Conservation (phyloP, 192 early-diverging fungal genomes). For the Coemansia sp. region DNA sequence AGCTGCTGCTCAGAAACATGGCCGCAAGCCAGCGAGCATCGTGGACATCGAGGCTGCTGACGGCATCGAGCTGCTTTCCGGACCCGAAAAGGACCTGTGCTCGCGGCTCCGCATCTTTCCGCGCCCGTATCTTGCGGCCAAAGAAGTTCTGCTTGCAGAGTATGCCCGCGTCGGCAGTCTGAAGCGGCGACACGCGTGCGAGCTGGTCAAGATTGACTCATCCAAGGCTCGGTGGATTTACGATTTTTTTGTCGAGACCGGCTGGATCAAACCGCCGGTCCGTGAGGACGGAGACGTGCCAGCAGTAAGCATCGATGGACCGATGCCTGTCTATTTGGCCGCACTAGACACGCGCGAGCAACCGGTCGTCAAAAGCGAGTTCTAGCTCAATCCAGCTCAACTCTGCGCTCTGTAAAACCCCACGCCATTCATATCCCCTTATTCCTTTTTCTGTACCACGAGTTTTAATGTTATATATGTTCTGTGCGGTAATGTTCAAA, state of each 20-base stretch:
- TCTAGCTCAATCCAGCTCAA: neutral
- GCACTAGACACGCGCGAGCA: neutral
- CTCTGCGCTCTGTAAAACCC: too few relatives aligned
- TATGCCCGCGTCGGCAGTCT: conserved; percentile 74
- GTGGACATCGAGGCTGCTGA: conserved; percentile 81
- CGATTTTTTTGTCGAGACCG: conserved; percentile 90
- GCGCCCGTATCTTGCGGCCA: conserved; percentile 86
- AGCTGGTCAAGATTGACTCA: conserved; percentile 90
- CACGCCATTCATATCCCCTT: neutral
- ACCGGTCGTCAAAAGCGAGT: conserved; percentile 2
- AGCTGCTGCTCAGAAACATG: conserved; percentile 6
- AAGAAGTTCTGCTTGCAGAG: conserved; percentile 85
- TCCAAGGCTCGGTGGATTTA: conserved; percentile 84
- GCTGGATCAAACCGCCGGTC: conserved; percentile 76
- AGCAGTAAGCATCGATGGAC: neutral
- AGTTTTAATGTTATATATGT: neutral
- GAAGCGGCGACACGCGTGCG: conserved; percentile 72
- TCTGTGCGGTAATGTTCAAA: neutral
- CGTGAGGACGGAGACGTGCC: neutral
- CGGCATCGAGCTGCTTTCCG: conserved; percentile 80
- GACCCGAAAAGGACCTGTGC: conserved; percentile 80
- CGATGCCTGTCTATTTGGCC: neutral
- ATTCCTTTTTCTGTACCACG: neutral
- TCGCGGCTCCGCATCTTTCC: conserved; percentile 81
- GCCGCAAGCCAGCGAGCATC: conserved; percentile 44